Conservation (phyloP, 441 rosid species). For the Corymbia calophylla region DNA sequence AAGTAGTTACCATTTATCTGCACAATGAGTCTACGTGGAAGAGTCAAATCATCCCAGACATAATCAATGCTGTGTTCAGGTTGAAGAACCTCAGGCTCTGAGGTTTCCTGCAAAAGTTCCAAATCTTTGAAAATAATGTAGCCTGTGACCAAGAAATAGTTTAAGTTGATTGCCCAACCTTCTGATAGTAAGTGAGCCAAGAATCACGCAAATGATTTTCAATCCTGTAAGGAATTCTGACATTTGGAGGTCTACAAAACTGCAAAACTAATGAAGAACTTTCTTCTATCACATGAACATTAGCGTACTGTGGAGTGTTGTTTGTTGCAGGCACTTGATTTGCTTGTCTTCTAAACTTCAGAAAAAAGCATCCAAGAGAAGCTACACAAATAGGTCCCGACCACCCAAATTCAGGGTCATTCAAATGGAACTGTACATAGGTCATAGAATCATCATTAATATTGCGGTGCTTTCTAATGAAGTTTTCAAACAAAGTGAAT, state of each 20-base stretch:
- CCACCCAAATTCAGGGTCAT: constrained; percentile 64
- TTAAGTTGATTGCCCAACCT: constrained; percentile 43
- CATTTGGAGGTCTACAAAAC: constrained; percentile 74
- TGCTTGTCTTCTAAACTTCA: constrained; percentile 69
- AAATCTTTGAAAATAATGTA: not conserved
- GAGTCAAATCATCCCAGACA: constrained; percentile 94
- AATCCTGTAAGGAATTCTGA: constrained; percentile 75
- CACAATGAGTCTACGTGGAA: constrained; percentile 82
- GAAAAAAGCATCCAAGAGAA: constrained; percentile 82
- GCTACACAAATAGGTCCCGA: constrained; percentile 94
- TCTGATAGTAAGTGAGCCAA: constrained; percentile 78
- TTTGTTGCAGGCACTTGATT: constrained; percentile 35
- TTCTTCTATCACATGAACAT: constrained; percentile 75
- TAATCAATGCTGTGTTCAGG: constrained; percentile 60
- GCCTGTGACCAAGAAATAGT: not conserved
- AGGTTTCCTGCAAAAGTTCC: constrained; percentile 58
- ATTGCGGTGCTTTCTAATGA: constrained; percentile 75
- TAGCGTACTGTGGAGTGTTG: constrained; percentile 51
- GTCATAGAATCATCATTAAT: constrained; percentile 41
- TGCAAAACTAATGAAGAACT: constrained; percentile 77
- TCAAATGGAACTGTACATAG: constrained; percentile 61
- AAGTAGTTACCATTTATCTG: constrained; percentile 55
- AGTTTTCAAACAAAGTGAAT: constrained; percentile 70
- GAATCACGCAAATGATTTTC: constrained; percentile 68
- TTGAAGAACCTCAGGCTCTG: constrained; percentile 75